Evolutionary conservation across 371 early-diverging fungal species (phyloP).

Genomic region (Lichtheimia ornata): DNA sequence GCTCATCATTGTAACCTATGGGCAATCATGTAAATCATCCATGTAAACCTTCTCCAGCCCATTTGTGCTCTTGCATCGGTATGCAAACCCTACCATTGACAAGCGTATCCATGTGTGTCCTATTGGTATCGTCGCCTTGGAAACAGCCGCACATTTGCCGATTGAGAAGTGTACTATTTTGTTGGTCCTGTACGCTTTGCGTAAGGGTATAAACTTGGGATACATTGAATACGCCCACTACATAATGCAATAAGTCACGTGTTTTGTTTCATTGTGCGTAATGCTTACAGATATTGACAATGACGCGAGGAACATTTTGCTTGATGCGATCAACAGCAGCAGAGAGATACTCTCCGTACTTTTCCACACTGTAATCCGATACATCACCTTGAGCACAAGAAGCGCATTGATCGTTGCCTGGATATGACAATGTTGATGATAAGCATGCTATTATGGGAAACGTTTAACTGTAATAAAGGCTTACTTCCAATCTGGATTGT

Average conservation of each 20-base stretch:
- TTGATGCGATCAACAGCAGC: conserved; percentile 12
- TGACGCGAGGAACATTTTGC: conserved; percentile 8
- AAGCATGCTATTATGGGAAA: neutral
- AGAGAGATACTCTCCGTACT: conserved; percentile 10
- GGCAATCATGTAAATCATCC: no score
- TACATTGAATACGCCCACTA: conserved; percentile 15
- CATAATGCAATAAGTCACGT: neutral
- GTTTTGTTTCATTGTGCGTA: neutral
- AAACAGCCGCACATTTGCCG: conserved; percentile 11
- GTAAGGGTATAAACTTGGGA: conserved; percentile 14
- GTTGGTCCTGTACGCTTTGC: neutral
- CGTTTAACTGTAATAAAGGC: conserved; percentile 28
- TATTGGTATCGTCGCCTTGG: conserved; percentile 3
- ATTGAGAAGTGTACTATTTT: conserved; percentile 1
- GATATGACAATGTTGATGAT: neutral
- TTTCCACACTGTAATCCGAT: conserved; percentile 6
- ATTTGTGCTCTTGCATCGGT: neutral
- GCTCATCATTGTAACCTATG: conserved; percentile 11
- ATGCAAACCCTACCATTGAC: neutral
- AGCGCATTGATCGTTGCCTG: conserved; percentile 22
- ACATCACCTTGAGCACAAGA: conserved; percentile 7
- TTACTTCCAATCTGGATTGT: conserved; percentile 45
- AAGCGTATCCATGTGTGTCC: conserved; percentile 8
- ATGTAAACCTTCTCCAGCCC: no score
- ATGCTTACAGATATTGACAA: conserved; percentile 14